Conservation (phyloP, 108 stramenopile species). For the Skeletonema potamos region DNA sequence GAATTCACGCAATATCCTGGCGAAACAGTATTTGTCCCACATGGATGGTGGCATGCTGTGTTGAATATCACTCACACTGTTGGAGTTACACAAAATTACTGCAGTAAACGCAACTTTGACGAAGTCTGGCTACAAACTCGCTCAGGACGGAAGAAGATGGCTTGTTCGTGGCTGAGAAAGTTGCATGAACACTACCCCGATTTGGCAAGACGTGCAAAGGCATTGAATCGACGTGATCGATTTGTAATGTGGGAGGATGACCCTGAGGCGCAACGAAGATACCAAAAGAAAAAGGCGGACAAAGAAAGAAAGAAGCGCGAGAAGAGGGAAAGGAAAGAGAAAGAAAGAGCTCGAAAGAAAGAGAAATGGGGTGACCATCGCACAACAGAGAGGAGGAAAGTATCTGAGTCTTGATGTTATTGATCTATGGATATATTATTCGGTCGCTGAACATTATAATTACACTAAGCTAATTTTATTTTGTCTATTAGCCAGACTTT, state of each 20-base stretch:
- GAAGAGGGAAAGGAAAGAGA: conserved; percentile 21
- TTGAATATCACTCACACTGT: conserved; percentile 95
- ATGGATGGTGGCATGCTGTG: conserved; percentile 99
- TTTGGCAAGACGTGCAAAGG: conserved; percentile 74
- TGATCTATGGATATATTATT: not conserved
- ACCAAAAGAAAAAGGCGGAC: conserved; percentile 44
- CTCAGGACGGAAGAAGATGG: conserved; percentile 93
- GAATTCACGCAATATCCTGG: conserved; percentile 97
- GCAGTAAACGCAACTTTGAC: conserved; percentile 91
- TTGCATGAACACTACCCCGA: conserved; percentile 71
- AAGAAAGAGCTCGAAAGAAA: conserved; percentile 12
- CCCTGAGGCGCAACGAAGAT: conserved; percentile 37
- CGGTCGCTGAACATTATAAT: not conserved
- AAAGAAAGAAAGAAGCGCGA: conserved; percentile 43
- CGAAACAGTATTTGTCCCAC: conserved; percentile 95
- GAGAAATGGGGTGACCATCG: conserved; percentile 48
- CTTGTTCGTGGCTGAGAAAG: conserved; percentile 84
- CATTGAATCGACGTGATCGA: conserved; percentile 77
- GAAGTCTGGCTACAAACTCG: conserved; percentile 91
- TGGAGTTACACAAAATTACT: conserved; percentile 97
- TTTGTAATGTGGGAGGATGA: conserved; percentile 92
- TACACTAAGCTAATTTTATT: no score
- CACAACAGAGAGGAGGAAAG: conserved; percentile 25
- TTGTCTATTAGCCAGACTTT: not conserved
- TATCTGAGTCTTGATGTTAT: not conserved